A percentile compares a stretch with the other conserved stretches of the same genome.
Conservation (phyloP, 192 early-diverging fungal species). For the Linnemannia exigua region DNA sequence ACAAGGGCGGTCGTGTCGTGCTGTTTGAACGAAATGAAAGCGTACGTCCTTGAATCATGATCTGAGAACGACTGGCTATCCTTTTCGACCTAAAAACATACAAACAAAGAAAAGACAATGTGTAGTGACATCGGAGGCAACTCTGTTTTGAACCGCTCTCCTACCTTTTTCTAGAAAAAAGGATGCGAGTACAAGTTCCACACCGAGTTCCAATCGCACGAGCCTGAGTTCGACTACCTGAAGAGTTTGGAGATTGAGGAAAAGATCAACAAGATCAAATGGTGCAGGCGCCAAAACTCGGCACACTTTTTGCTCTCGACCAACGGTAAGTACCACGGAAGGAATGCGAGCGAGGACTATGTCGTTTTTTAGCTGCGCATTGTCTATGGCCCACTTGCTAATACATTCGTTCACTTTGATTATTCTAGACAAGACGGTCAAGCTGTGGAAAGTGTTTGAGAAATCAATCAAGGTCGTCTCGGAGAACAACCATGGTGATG, state of each 20-base stretch:
- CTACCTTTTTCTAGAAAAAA: conserved; percentile 82
- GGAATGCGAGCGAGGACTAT: too few relatives aligned
- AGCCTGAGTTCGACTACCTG: conserved; percentile 99
- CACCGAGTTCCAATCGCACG: conserved; percentile 99
- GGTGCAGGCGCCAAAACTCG: conserved; percentile 97
- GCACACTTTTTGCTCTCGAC: conserved; percentile 98
- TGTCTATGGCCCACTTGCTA: background rate
- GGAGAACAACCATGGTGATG: conserved; percentile 90
- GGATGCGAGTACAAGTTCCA: conserved; percentile 99
- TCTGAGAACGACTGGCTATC: conserved; percentile 1
- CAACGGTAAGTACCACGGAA: conserved; percentile 73
- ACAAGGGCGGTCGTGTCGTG: conserved; percentile 98
- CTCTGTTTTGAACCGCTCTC: conserved; percentile 3
- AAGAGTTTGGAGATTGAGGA: conserved; percentile 99
- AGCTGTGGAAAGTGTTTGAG: conserved; percentile 99
- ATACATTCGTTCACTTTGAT: background rate
- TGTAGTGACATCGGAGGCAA: conserved; percentile 11
- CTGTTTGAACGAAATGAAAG: conserved; percentile 98
- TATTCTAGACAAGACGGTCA: conserved; percentile 95
- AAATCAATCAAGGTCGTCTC: conserved; percentile 96
- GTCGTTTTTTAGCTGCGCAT: background rate
- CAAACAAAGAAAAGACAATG: background rate
- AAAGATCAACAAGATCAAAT: conserved; percentile 99
- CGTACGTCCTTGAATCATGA: conserved; percentile 69
- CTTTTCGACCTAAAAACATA: background rate